Conservation (phyloP, 139 green algal species). For the Micractinium sp. region DNA sequence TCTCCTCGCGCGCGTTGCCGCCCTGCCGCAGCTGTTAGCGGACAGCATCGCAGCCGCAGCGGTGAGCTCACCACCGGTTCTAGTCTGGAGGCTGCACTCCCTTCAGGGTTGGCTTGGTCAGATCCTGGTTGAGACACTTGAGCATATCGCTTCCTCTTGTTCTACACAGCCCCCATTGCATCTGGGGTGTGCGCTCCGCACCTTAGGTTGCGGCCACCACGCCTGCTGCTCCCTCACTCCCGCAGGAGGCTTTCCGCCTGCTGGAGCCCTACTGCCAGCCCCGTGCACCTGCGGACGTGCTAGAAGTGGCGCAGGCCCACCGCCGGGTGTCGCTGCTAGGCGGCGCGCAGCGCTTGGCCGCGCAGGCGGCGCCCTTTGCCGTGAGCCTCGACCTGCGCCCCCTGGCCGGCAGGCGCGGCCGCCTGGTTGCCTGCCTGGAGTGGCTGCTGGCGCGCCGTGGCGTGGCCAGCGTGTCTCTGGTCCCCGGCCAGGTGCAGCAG, state of each 20-base stretch:
- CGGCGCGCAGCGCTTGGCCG: not conserved
- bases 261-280: not conserved
- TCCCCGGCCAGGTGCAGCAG: too few relatives aligned
- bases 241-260: not conserved
- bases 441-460: not conserved
- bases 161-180: too few relatives aligned
- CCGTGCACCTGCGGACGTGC: not conserved
- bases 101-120: too few relatives aligned
- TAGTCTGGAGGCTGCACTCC: too few relatives aligned
- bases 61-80: too few relatives aligned
- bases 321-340: not conserved
- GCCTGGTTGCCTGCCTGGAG: not conserved
- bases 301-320: not conserved
- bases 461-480: not conserved
- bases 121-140: too few relatives aligned
- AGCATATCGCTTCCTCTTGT: too few relatives aligned
- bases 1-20: too few relatives aligned
- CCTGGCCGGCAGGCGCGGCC: not conserved
- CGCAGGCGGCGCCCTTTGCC: not conserved
- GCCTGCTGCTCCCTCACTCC: not conserved
- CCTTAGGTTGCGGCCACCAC: too few relatives aligned
- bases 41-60: too few relatives aligned
- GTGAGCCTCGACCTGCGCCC: not conserved
- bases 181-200: too few relatives aligned
- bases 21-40: too few relatives aligned